Conservation (phyloP, 2,329 filamentous ascomycete genomes). For the Hypoxylon sp. region DNA sequence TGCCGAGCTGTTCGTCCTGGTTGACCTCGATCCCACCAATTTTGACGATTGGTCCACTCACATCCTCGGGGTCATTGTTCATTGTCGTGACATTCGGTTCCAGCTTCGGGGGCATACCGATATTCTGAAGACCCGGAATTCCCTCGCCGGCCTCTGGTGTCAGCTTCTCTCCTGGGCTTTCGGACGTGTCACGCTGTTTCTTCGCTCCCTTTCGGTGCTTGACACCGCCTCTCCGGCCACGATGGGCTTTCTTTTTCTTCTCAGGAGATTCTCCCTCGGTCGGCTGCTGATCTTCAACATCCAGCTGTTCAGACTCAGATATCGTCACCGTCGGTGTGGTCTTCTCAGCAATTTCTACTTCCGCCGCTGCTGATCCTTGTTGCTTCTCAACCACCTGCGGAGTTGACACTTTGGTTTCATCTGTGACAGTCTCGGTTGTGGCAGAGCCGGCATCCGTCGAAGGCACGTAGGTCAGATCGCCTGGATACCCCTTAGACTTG, state of each 20-base stretch:
- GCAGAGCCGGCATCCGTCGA: conserved; percentile 26
- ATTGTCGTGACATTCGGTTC: conserved; percentile 70
- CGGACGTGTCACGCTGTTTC: conserved; percentile 60
- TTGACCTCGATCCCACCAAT: conserved; percentile 73
- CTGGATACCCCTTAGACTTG: conserved; percentile 43
- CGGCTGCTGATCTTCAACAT: conserved; percentile 40
- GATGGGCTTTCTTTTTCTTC: conserved; percentile 72
- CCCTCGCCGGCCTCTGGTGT: conserved; percentile 49
- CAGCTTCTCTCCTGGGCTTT: conserved; percentile 58
- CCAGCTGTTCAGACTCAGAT: conserved; percentile 30
- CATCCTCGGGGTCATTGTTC: conserved; percentile 65
- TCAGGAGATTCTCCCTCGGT: conserved; percentile 49
- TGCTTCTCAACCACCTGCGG: conserved; percentile 10
- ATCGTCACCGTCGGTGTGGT: conserved; percentile 26
- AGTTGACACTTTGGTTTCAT: conserved; percentile 5
- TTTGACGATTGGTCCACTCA: conserved; percentile 66
- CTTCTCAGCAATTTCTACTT: conserved; percentile 25
- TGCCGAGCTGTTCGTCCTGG: conserved; percentile 69
- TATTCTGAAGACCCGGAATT: conserved; percentile 70
- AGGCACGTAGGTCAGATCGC: conserved; percentile 37
- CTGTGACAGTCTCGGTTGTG: background rate
- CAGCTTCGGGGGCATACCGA: conserved; percentile 61
- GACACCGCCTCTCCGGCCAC: conserved; percentile 75
- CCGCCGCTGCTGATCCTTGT: background rate
- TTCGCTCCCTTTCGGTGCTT: conserved; percentile 71